phyloP scores from a whole-genome alignment of 495 filamentous ascomycete genomes.

The Talaromyces nanjingensis region DNA sequence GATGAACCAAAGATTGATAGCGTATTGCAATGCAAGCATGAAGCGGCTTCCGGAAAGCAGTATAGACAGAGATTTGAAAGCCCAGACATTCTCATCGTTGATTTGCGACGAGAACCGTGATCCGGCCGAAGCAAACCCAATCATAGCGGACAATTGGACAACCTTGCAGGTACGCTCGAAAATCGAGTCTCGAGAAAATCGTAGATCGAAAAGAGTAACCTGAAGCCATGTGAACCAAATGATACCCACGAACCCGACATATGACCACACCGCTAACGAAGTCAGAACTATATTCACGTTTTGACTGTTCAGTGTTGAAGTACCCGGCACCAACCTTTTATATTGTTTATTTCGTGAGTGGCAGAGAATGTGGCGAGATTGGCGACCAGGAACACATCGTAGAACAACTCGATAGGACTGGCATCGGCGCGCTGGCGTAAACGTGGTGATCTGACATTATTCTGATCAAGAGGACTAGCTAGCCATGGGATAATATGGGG shows the following conservation, averaged over 20 bases:
- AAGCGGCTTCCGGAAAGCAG: conserved; percentile 55
- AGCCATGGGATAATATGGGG: conserved; percentile 23
- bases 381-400: conserved; percentile 63
- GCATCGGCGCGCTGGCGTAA: conserved; percentile 38
- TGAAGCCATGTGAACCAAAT: conserved; percentile 72
- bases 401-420: conserved; percentile 56
- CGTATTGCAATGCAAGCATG: conserved; percentile 52
- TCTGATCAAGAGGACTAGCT: conserved; percentile 26
- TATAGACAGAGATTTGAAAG: conserved; percentile 41
- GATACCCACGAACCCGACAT: conserved; percentile 58
- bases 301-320: background rate
- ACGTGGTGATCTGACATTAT: conserved; percentile 16
- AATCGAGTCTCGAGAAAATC: conserved; percentile 60
- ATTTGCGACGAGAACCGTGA: conserved; percentile 45
- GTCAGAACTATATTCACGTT: background rate
- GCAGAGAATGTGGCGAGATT: conserved; percentile 59
- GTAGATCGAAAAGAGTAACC: conserved; percentile 60
- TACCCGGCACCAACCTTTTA: conserved; percentile 22
- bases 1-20: conserved; percentile 39
- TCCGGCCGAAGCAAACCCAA: conserved; percentile 57
- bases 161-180: conserved; percentile 59
- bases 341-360: conserved; percentile 46
- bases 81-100: conserved; percentile 34
- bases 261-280: conserved; percentile 34
- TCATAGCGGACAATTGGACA: conserved; percentile 55